Evolutionary conservation across 73 alveolate species (phyloP).

Genomic region (Breviolum minutum): DNA sequence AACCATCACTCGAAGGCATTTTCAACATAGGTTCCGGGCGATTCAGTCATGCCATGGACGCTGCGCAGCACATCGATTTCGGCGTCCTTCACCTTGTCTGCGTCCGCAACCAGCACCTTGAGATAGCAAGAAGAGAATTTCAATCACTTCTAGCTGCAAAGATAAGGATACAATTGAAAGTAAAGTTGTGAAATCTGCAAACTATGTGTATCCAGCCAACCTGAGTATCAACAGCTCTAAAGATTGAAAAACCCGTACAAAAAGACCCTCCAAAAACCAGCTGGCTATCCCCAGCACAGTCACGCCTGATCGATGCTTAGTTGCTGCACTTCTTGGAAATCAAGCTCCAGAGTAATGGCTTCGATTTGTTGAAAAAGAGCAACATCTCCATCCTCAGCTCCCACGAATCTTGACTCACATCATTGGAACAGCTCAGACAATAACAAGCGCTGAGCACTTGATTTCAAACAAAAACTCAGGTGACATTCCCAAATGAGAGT

Average conservation of each 20-base stretch:
- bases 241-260: background rate
- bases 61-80: background rate
- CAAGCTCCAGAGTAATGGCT: background rate
- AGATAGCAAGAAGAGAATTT: too few species aligned
- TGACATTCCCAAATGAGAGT: too few species aligned
- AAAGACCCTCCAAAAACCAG: background rate
- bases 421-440: background rate
- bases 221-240: background rate
- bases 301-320: conserved; percentile 21
- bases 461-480: too few species aligned
- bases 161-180: too few species aligned
- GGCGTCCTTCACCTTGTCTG: background rate
- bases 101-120: conserved; percentile 17
- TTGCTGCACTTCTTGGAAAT: background rate
- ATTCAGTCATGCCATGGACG: background rate
- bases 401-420: background rate
- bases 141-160: background rate
- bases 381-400: background rate
- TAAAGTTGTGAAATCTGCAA: too few species aligned
- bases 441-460: too few species aligned
- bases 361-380: conserved; percentile 26
- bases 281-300: too few species aligned
- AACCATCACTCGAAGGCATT: background rate
- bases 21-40: background rate
- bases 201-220: too few species aligned